A percentile compares a stretch with the other conserved stretches of the same genome.
These are phyloP conservation scores for Kwoniella sp. DNA, from an alignment of 768 basidiomycete species.

Conservation along the genomic window DNA sequence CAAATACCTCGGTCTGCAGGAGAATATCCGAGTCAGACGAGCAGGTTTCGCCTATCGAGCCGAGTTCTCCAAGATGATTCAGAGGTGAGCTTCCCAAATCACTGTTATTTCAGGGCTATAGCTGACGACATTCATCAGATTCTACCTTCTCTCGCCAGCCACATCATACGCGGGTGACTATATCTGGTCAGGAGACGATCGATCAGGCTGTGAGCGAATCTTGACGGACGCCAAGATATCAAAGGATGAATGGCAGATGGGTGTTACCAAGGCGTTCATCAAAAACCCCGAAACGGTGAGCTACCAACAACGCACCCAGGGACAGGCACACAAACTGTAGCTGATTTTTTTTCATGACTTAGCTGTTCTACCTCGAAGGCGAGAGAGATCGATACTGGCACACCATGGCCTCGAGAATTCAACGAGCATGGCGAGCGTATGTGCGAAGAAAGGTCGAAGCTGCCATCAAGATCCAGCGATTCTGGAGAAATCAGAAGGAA, in stretches of 20 bases:
- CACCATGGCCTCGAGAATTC: constrained; percentile 96
- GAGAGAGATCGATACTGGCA: constrained; percentile 99
- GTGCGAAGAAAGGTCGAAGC: constrained; percentile 94
- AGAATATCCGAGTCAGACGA: constrained; percentile 94
- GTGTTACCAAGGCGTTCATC: constrained; percentile 96
- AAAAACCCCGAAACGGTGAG: constrained; percentile 96
- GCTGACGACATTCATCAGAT: constrained; percentile 56
- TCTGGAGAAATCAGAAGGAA: constrained; percentile 99
- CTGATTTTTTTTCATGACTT: background rate
- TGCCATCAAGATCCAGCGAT: constrained; percentile 89
- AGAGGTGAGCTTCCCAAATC: constrained; percentile 60
- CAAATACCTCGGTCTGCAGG: constrained; percentile 97
- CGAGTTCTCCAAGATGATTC: constrained; percentile 98
- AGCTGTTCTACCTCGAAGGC: constrained; percentile 97
- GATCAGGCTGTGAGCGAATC: constrained; percentile 89
- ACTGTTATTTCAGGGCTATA: too few species aligned
- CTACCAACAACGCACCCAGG: constrained; percentile 98
- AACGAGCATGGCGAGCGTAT: constrained; percentile 94
- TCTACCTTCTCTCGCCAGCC: constrained; percentile 89
- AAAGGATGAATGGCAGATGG: constrained; percentile 99
- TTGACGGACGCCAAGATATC: constrained; percentile 93
- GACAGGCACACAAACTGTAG: constrained; percentile 68
- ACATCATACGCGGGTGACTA: constrained; percentile 99
- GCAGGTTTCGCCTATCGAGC: constrained; percentile 98
- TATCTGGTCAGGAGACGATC: constrained; percentile 87